Percentiles rank a stretch among this genome's conserved stretches.
phyloP scores from a whole-genome alignment of 2,329 filamentous ascomycete species.

The Penicillium sp. region DNA sequence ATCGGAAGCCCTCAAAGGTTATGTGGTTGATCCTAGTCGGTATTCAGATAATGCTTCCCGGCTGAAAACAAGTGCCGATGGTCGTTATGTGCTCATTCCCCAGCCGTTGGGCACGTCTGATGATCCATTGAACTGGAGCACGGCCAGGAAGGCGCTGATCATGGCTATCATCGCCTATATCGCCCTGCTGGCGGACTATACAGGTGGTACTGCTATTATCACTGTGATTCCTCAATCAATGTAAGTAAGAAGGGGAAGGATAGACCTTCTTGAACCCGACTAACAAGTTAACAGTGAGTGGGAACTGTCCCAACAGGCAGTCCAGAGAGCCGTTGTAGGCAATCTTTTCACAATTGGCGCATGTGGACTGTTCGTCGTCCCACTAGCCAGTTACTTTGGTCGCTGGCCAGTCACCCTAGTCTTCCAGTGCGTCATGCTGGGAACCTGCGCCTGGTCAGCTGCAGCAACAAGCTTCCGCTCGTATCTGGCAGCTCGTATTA shows the following conservation, averaged over 20 bases:
- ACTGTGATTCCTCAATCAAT: slow-evolving; percentile 43
- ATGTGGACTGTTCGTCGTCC: slow-evolving; percentile 45
- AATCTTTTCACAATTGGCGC: slow-evolving; percentile 50
- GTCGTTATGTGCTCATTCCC: slow-evolving; percentile 39
- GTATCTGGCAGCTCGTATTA: slow-evolving; percentile 40
- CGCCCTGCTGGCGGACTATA: slow-evolving; percentile 47
- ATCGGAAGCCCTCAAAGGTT: slow-evolving; percentile 20
- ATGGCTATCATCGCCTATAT: slow-evolving; percentile 42
- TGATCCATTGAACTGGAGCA: slow-evolving; percentile 44
- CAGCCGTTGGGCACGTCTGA: slow-evolving; percentile 42
- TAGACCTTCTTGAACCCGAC: neutral
- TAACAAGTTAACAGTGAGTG: neutral
- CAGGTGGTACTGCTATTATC: slow-evolving; percentile 44
- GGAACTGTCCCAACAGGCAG: neutral
- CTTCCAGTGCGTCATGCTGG: slow-evolving; percentile 39
- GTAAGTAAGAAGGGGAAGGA: slow-evolving; percentile 5
- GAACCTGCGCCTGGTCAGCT: slow-evolving; percentile 39
- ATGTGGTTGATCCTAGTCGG: slow-evolving; percentile 18
- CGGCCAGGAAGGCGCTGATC: slow-evolving; percentile 36
- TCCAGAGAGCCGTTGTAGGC: slow-evolving; percentile 27
- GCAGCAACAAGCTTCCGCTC: slow-evolving; percentile 2
- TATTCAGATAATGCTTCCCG: slow-evolving; percentile 8
- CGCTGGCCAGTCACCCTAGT: slow-evolving; percentile 48
- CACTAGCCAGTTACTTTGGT: slow-evolving; percentile 46
- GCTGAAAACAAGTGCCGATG: slow-evolving; percentile 36